These are phyloP conservation scores for Plectosphaerella sp. DNA, from an alignment of 2,329 filamentous ascomycete genomes.

Conservation along the genomic window DNA sequence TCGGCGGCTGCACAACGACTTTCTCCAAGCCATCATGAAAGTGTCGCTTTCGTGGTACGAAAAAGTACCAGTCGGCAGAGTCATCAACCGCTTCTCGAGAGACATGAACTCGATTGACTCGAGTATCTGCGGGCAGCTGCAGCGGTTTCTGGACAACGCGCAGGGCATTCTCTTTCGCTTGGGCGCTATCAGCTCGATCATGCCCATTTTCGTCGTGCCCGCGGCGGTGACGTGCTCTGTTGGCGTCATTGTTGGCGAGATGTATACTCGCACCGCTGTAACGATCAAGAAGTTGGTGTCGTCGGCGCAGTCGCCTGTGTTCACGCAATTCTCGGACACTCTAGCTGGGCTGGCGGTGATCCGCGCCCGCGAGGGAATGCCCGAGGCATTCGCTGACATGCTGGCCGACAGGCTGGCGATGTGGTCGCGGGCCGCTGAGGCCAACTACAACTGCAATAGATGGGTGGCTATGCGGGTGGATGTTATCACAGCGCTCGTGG, in stretches of 20 bases:
- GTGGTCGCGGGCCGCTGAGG: constrained; percentile 41
- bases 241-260: constrained; percentile 41
- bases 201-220: constrained; percentile 46
- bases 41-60: constrained; percentile 56
- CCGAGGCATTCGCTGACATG: constrained; percentile 38
- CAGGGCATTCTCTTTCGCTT: constrained; percentile 41
- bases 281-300: constrained; percentile 41
- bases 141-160: constrained; percentile 33
- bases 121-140: constrained; percentile 38
- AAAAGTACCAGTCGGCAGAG: constrained; percentile 44
- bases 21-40: constrained; percentile 46
- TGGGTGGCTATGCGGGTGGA: constrained; percentile 54
- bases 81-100: constrained; percentile 52
- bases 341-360: constrained; percentile 46
- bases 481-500: constrained; percentile 48
- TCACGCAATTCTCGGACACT: constrained; percentile 52
- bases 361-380: constrained; percentile 37
- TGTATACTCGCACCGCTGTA: constrained; percentile 46
- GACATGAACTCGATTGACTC: constrained; percentile 54
- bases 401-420: constrained; percentile 45
- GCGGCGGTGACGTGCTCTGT: constrained; percentile 39
- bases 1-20: constrained; percentile 44
- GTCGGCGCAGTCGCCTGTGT: constrained; percentile 47
- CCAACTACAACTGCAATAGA: constrained; percentile 51
- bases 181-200: constrained; percentile 42